Evolutionary conservation across 768 basidiomycete species (phyloP).

Genomic region (Collybia sp.): DNA sequence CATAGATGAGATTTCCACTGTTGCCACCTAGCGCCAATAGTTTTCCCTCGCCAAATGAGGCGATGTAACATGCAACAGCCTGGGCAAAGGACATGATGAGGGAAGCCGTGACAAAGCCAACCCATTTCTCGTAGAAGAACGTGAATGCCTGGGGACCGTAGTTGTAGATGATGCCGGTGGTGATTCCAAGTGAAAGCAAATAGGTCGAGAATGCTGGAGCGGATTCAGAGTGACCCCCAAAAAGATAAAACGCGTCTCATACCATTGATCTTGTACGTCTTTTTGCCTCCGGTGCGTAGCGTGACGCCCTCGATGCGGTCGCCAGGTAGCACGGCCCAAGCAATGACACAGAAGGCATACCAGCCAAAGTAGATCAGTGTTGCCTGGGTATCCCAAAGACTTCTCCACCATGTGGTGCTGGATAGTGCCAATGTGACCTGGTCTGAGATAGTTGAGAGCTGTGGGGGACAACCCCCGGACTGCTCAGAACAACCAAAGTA

Average conservation of each 20-base stretch:
- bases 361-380: conserved; percentile 74
- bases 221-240: not conserved
- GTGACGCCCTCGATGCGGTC: conserved; percentile 66
- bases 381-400: conserved; percentile 83
- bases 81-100: conserved; percentile 76
- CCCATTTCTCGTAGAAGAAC: conserved; percentile 88
- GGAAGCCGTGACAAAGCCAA: conserved; percentile 83
- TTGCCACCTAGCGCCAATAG: conserved; percentile 93
- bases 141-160: conserved; percentile 80
- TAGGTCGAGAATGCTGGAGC: conserved; percentile 84
- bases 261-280: conserved; percentile 96
- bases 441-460: conserved; percentile 32
- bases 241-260: conserved; percentile 12
- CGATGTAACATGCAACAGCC: conserved; percentile 62
- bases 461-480: conserved; percentile 66
- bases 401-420: conserved; percentile 56
- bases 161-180: conserved; percentile 62
- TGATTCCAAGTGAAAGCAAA: conserved; percentile 73
- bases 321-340: conserved; percentile 78
- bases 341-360: conserved; percentile 83
- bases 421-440: conserved; percentile 43
- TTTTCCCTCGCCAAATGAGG: conserved; percentile 64
- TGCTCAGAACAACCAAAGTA: conserved; percentile 76
- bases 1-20: conserved; percentile 81
- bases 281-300: conserved; percentile 71